Conservation (phyloP, 2,329 filamentous ascomycete species). For the Colletotrichum sp. region DNA sequence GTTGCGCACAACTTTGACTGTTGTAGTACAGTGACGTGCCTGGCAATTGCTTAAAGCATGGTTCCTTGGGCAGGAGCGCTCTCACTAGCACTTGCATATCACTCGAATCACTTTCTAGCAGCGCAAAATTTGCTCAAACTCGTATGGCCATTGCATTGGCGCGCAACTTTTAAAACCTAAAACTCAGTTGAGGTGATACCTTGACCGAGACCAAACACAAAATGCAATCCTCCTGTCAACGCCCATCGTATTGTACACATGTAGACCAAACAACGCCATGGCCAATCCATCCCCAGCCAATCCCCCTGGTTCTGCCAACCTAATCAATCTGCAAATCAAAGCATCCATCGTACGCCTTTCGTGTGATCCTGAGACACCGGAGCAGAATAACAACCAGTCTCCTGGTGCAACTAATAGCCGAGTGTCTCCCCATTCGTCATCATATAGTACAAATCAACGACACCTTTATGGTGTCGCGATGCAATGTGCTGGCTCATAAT, state of each 20-base stretch:
- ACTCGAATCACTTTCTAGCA: not conserved
- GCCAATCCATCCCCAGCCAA: not conserved
- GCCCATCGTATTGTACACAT: conserved; percentile 11
- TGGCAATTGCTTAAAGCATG: not conserved
- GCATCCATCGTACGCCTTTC: conserved; percentile 8
- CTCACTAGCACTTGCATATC: not conserved
- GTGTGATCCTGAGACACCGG: not conserved
- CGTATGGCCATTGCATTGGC: not conserved
- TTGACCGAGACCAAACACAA: not conserved
- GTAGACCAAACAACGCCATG: conserved; percentile 2
- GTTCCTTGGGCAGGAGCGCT: not conserved
- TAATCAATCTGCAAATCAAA: not conserved
- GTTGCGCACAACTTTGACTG: not conserved
- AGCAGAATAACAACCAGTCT: not conserved
- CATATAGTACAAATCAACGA: conserved; percentile 11
- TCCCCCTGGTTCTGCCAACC: not conserved
- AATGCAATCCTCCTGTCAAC: not conserved
- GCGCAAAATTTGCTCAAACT: not conserved
- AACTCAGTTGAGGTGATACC: not conserved
- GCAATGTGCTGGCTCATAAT: not conserved
- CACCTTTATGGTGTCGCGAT: not conserved
- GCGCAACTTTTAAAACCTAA: conserved; percentile 7
- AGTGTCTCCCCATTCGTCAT: not conserved
- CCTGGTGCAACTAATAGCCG: not conserved
- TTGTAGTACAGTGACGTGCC: not conserved